Evolutionary conservation across 129 eudicot genomes (phyloP).

Genomic region (Arctium minus): DNA sequence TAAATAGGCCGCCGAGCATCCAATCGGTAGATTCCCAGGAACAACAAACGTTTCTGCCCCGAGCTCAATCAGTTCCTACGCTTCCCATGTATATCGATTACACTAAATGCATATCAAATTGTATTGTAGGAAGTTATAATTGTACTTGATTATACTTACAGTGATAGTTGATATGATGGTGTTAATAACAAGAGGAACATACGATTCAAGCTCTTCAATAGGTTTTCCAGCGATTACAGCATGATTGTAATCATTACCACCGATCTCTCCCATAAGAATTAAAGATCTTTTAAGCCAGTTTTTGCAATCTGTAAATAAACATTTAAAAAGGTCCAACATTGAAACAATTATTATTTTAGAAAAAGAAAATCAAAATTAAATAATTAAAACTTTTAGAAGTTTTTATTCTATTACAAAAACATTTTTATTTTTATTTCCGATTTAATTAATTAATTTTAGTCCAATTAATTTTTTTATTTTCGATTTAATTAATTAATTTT

Average conservation of each 20-base stretch:
- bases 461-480: too few relatives aligned
- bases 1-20: conserved; percentile 52
- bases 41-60: conserved; percentile 57
- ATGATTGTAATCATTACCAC: conserved; percentile 78
- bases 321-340: background rate
- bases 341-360: background rate
- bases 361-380: background rate
- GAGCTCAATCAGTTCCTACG: conserved; percentile 48
- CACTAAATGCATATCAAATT: background rate
- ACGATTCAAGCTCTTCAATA: conserved; percentile 21
- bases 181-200: conserved; percentile 40
- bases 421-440: too few relatives aligned
- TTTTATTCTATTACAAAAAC: background rate
- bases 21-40: conserved; percentile 65
- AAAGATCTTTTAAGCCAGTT: conserved; percentile 34
- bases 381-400: background rate
- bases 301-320: conserved; percentile 36
- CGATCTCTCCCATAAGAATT: conserved; percentile 76
- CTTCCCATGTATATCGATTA: background rate
- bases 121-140: background rate
- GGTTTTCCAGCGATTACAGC: conserved; percentile 41
- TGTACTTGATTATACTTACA: conserved; percentile 25
- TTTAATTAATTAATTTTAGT: too few relatives aligned
- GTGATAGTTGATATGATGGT: conserved; percentile 39
- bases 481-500: too few relatives aligned